Conservation (phyloP, 2,329 filamentous ascomycete genomes). For the Ceratocystis diversiconidia region DNA sequence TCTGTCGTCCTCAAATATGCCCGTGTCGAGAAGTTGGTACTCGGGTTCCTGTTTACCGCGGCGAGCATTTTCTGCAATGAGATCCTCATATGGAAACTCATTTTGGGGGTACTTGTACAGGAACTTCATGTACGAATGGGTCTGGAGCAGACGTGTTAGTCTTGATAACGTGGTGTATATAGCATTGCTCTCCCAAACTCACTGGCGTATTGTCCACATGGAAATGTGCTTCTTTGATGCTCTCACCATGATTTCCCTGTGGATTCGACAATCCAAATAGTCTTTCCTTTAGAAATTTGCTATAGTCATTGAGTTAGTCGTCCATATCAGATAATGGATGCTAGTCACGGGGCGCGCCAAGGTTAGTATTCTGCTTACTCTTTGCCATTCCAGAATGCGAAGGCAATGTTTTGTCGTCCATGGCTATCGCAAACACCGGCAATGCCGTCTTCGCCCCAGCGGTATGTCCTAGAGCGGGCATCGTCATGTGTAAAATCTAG, state of each 20-base stretch:
- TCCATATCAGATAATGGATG: conserved; percentile 1
- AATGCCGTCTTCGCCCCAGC: conserved; percentile 96
- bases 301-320: conserved; percentile 26
- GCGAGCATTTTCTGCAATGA: conserved; percentile 69
- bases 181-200: background rate
- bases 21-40: conserved; percentile 85
- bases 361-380: conserved; percentile 42
- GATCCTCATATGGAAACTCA: conserved; percentile 80
- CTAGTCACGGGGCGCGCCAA: too few species aligned
- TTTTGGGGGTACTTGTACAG: conserved; percentile 94
- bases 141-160: conserved; percentile 12
- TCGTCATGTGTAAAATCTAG: conserved; percentile 88
- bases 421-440: conserved; percentile 87
- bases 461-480: conserved; percentile 72
- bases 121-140: conserved; percentile 95
- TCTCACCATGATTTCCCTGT: conserved; percentile 93
- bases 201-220: conserved; percentile 86
- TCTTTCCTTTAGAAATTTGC: conserved; percentile 85
- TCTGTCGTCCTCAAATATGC: conserved; percentile 69
- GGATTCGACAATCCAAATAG: conserved; percentile 92
- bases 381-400: conserved; percentile 95
- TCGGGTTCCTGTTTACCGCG: conserved; percentile 65
- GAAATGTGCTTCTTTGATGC: conserved; percentile 91
- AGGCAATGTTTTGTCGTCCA: conserved; percentile 80
- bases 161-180: background rate